A percentile compares a stretch with the other conserved stretches of the same genome.
These are phyloP conservation scores for Metschnikowia vanudenii DNA, from an alignment of 805 yeast genomes.

Conservation along the genomic window DNA sequence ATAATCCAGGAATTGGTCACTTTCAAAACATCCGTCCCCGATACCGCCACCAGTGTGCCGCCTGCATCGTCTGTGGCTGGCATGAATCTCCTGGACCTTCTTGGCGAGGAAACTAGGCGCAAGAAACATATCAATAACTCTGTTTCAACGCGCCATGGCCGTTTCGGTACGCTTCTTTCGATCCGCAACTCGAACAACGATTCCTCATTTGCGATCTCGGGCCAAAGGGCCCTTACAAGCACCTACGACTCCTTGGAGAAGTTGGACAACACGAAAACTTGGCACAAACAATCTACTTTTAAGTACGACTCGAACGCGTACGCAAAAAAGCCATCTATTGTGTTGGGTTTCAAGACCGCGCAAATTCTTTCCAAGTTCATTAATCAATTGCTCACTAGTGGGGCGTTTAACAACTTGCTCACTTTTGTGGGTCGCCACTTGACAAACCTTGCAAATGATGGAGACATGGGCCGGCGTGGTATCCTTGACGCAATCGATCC, in stretches of 20 bases:
- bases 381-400: conserved; percentile 58
- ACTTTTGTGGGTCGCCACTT: conserved; percentile 42
- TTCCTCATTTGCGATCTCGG: conserved; percentile 63
- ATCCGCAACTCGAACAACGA: conserved; percentile 57
- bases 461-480: conserved; percentile 20
- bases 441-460: conserved; percentile 18
- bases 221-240: conserved; percentile 60
- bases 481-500: conserved; percentile 33
- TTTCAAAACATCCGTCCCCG: not conserved
- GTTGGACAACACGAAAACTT: conserved; percentile 66
- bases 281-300: conserved; percentile 48
- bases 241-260: conserved; percentile 55
- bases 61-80: conserved; percentile 34
- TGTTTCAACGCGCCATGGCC: conserved; percentile 74
- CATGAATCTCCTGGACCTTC: conserved; percentile 46
- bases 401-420: conserved; percentile 70
- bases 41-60: conserved; percentile 16
- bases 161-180: conserved; percentile 85
- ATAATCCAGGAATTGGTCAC: conserved; percentile 7
- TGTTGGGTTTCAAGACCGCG: conserved; percentile 30
- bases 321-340: conserved; percentile 23
- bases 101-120: conserved; percentile 60
- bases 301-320: conserved; percentile 43
- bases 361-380: conserved; percentile 46
- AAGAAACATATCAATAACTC: conserved; percentile 48